A percentile compares a stretch with the other conserved stretches of the same genome.
Conservation (phyloP, 2,329 filamentous ascomycete genomes). For the Phyllosticta capitalensis region DNA sequence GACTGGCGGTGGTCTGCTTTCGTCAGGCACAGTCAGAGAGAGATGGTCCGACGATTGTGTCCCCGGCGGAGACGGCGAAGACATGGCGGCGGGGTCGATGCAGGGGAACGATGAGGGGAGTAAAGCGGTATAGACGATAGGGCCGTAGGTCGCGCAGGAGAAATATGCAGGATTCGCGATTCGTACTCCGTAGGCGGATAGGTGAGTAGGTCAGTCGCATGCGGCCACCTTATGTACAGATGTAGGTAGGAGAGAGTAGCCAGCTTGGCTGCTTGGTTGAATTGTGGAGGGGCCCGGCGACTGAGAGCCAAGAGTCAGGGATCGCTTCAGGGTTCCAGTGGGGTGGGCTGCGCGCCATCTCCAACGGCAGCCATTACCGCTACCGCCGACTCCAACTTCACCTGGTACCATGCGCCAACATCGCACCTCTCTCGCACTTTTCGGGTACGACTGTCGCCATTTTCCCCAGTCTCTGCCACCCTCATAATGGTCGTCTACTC, state of each 20-base stretch:
- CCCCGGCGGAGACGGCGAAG: conserved; percentile 16
- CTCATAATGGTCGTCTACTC: conserved; percentile 81
- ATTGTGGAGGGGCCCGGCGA: too few species aligned
- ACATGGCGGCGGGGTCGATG: conserved; percentile 12
- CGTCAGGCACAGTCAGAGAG: conserved; percentile 35
- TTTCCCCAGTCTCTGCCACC: background rate
- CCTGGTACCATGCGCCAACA: background rate
- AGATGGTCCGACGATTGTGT: conserved; percentile 39
- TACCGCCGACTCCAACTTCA: background rate
- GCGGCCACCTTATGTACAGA: background rate
- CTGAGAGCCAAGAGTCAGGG: too few species aligned
- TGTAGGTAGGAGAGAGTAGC: too few species aligned
- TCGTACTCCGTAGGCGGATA: background rate
- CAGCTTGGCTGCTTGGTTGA: too few species aligned
- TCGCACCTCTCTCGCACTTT: background rate
- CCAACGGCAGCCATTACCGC: background rate
- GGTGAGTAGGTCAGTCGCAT: background rate
- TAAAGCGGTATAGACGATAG: background rate
- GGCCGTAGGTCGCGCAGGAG: background rate
- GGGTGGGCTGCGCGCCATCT: background rate
- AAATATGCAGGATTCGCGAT: background rate
- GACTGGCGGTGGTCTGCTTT: conserved; percentile 34
- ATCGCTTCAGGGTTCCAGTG: too few species aligned
- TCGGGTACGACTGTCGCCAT: background rate
- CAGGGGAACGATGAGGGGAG: conserved; percentile 4